Evolutionary conservation across 257 asterid genomes (phyloP).

Genomic region (Rauvolfia tetraphylla): DNA sequence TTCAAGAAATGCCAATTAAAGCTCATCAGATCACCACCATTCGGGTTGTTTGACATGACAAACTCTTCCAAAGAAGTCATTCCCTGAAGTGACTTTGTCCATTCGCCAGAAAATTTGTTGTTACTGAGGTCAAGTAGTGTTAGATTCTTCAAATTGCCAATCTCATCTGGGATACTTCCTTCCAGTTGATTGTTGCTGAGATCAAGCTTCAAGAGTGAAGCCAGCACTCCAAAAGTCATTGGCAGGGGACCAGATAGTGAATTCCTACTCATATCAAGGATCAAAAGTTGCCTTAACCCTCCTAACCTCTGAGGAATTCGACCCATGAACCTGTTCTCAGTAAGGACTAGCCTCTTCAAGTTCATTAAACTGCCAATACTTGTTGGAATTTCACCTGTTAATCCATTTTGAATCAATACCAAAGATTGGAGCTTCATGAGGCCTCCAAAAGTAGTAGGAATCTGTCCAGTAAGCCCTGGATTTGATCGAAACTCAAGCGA

Average conservation of each 20-base stretch:
- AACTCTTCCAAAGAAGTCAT: constrained; percentile 63
- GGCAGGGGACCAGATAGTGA: constrained; percentile 59
- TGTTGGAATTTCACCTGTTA: constrained; percentile 52
- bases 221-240: constrained; percentile 43
- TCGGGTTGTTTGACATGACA: constrained; percentile 71
- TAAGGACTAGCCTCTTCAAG: constrained; percentile 56
- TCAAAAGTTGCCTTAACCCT: constrained; percentile 48
- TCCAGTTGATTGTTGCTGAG: constrained; percentile 50
- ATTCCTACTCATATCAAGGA: constrained; percentile 75
- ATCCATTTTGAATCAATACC: constrained; percentile 66
- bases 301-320: constrained; percentile 54
- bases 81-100: constrained; percentile 52
- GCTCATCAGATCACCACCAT: constrained; percentile 51
- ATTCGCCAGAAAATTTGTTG: constrained; percentile 62
- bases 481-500: constrained; percentile 74
- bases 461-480: constrained; percentile 58
- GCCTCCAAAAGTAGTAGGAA: constrained; percentile 55
- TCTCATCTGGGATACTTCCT: constrained; percentile 50
- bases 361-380: constrained; percentile 47
- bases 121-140: constrained; percentile 73
- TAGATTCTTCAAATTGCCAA: constrained; percentile 46
- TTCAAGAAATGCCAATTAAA: constrained; percentile 53
- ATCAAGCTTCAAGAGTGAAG: constrained; percentile 75
- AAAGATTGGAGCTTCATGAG: constrained; percentile 65
- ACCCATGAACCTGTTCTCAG: constrained; percentile 50